A percentile compares a stretch with the other conserved stretches of the same genome.
phyloP scores from a whole-genome alignment of 208 protist species.

The Sergeia podlipaevii region DNA sequence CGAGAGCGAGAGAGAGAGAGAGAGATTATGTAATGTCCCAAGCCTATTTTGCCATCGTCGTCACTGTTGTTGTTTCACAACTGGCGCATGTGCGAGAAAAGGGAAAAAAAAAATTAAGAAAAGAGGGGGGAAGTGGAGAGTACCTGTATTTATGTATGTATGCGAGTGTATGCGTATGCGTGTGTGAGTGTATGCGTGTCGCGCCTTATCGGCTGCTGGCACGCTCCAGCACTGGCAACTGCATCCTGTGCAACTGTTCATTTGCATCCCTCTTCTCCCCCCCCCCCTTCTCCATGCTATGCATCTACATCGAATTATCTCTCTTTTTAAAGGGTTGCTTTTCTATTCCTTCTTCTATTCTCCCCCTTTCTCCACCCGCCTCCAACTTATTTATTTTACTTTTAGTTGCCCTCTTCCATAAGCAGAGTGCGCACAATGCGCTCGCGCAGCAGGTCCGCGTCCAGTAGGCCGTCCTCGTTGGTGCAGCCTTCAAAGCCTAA shows the following conservation, averaged over 20 bases:
- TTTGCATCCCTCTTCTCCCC: no score
- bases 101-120: neutral
- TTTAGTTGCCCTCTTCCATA: conserved; percentile 5
- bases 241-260: no score
- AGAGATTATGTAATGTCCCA: no score
- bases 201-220: neutral
- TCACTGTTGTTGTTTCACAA: no score
- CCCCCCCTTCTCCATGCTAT: no score
- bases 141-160: neutral
- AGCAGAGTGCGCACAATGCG: conserved; percentile 45
- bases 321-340: conserved; percentile 4
- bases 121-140: conserved; percentile 2
- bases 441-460: conserved; percentile 64
- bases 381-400: neutral
- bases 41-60: no score
- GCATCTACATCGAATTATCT: neutral
- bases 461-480: conserved; percentile 80
- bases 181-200: neutral
- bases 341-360: conserved; percentile 9
- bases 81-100: conserved; percentile 1
- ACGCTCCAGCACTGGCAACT: conserved; percentile 2
- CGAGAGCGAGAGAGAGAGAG: no score
- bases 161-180: no score
- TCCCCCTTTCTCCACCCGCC: conserved; percentile 3
- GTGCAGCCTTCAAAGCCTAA: conserved; percentile 94